Evolutionary conservation across 768 basidiomycete genomes (phyloP), one percentile per base, ranked within the genome.

Genomic region (Gyrodon lividus): DNA sequence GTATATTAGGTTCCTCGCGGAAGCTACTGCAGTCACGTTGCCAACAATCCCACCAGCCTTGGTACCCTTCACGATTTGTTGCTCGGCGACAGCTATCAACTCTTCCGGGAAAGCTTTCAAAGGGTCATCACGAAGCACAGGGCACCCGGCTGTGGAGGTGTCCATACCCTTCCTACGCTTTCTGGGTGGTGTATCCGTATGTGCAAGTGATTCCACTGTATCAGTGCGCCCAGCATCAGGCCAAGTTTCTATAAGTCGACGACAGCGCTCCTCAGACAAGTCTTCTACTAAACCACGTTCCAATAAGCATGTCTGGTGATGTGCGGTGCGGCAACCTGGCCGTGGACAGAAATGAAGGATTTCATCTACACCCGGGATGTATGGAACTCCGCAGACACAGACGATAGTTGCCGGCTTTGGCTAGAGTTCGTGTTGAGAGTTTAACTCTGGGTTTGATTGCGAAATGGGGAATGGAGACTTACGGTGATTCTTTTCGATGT

Each of bases 271-370:
- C 10, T 7, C 17, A 14, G 39, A 13, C 41, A 48, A 2, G 38
- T 22, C 57, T 51, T 70, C 62, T n/a, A 63, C 52, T 39, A 60
- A 67, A 1, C 64, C 67, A 4, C 50, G 40, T 12, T 57, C 58
- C 10, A 71, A 17, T 4, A 85, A 63, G 51, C 84, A 86, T 0
- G 55, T 20, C 10, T 72, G 69, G 58, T 86, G 84, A 52, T 75
- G 84, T 7, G 69, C 74, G 4, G 60, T 71, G 10, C 72, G 63
- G 53, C 84, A 86, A 0, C 55, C 48, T 0, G 77, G 78, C 0
- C 78, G 75, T 0, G 82, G 81, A 57, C 84, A 86, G 47, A 82
- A 82, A 47, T 84, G 80, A 67, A 80, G 80, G 6, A 78, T 59
- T 49, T 22, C 62, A 42, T 35, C 60, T 20, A 37, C 69, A 58